phyloP scores from a whole-genome alignment of 352 stramenopile species.

The Globisporangium polare region DNA sequence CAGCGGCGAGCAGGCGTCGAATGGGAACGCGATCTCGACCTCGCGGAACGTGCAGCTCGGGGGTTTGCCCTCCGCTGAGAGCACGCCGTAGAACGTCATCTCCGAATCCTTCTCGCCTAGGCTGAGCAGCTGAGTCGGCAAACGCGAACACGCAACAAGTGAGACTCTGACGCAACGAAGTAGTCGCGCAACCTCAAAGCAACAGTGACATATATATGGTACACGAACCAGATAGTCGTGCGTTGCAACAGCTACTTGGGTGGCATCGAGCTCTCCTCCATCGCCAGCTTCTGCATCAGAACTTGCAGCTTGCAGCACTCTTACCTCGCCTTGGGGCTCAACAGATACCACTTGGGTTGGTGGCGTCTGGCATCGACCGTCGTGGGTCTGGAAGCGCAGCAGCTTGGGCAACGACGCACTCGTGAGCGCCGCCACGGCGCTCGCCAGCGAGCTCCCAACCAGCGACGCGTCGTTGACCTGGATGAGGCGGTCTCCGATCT shows the following conservation, averaged over 20 bases:
- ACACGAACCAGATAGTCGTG: conserved; percentile 52
- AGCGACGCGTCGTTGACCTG: conserved; percentile 52
- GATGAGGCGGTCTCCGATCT: conserved; percentile 66
- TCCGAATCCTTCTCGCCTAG: conserved; percentile 38
- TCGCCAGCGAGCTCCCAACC: conserved; percentile 26
- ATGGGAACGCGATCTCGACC: conserved; percentile 45
- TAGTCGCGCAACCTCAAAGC: not conserved
- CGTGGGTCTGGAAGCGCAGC: conserved; percentile 53
- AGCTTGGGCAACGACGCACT: conserved; percentile 38
- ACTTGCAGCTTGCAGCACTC: not conserved
- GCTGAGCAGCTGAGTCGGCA: conserved; percentile 31
- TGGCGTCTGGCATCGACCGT: conserved; percentile 36
- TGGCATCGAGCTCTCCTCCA: not conserved
- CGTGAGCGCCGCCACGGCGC: conserved; percentile 37
- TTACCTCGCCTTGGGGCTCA: not conserved
- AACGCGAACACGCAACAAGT: not conserved
- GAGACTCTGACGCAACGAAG: too few species aligned
- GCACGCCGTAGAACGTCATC: conserved; percentile 45
- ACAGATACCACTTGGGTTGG: not conserved
- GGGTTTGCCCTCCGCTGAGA: conserved; percentile 48
- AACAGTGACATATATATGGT: not conserved
- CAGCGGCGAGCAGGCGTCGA: conserved; percentile 51
- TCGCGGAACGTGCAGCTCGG: conserved; percentile 54
- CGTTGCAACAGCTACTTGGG: not conserved
- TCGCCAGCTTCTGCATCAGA: not conserved